Base-by-base conservation (phyloP, 805 yeast species). In the Kurtzmaniella fragi region DNA sequence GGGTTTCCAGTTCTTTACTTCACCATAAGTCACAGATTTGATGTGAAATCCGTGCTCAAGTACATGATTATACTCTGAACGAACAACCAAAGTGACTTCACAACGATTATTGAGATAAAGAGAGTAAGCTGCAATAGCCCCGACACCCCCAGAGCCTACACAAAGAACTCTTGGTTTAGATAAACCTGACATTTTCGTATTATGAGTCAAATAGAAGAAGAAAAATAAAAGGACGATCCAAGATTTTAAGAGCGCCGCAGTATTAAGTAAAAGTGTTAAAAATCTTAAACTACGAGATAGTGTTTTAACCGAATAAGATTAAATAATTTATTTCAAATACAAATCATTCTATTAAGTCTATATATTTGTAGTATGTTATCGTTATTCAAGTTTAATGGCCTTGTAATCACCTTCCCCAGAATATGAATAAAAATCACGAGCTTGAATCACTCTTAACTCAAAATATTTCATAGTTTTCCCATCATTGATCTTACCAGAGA, bases 131-230 rank as follows among this genome's bases (percentile, higher is more conserved):
- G 83, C 80, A 27, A 87, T 75, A 13, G 87, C 73, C 28, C 96
- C 96, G 9, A 87, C 93, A 29, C 95, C 95, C 12, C 95, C 96
- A 32, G 87, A 74, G 9, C 95, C 95, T 30, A 86, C 73, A 9
- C 86, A 64, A 10, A 86, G 64, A 13, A 81, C 78, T 32, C 52
- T 59, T 5, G 61, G 56, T 38, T 33, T 25, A 26, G 35, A 16
- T 33, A 33, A 20, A 20, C 7, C 25, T 5, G 25, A 5, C 7
- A 28, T 16, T 40, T 20, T 8, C 25, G 8, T 20, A 20, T 20
- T 20, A 20, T 20, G 25, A 20, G 25, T 20, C 25, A 8, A 20
- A 20, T 5, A 20, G 7, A 20, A 20, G 8, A 8, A 20, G 25
- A 8, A 20, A 20, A 20, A 20, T 20, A 20, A 20, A 20, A 20